Evolutionary conservation across 192 early-diverging fungal genomes (phyloP).

Genomic region (Linnemannia schmuckeri): DNA sequence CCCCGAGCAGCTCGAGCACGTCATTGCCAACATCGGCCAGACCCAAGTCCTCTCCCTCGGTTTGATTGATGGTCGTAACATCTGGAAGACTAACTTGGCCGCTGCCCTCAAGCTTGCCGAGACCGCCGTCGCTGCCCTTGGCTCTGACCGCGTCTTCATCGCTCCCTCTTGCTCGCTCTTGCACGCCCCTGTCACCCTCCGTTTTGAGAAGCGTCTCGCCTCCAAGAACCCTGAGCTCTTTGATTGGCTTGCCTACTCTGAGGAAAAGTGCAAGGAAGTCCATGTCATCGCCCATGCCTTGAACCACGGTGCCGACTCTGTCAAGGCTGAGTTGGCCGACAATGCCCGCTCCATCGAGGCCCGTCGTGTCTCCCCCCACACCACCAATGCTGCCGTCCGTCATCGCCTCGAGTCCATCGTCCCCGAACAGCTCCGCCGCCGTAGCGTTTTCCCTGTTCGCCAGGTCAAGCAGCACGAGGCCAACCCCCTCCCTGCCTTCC

Average conservation of each 20-base stretch:
- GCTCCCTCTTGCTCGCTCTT: slow-evolving; percentile 93
- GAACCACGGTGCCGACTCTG: slow-evolving; percentile 67
- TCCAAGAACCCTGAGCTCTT: slow-evolving; percentile 82
- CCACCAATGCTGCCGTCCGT: slow-evolving; percentile 87
- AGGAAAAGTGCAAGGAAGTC: slow-evolving; percentile 93
- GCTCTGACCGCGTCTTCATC: slow-evolving; percentile 83
- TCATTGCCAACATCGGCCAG: slow-evolving; percentile 70
- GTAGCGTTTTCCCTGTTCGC: slow-evolving; percentile 80
- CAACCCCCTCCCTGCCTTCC: slow-evolving; percentile 90
- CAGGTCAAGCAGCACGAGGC: slow-evolving; percentile 77
- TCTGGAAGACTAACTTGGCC: slow-evolving; percentile 94
- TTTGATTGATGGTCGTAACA: slow-evolving; percentile 96
- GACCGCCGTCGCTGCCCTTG: slow-evolving; percentile 76
- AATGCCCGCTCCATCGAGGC: slow-evolving; percentile 79
- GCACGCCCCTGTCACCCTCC: slow-evolving; percentile 92
- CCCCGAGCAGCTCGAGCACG: slow-evolving; percentile 81
- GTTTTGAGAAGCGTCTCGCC: slow-evolving; percentile 77
- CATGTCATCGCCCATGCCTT: slow-evolving; percentile 72
- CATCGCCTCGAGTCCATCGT: slow-evolving; percentile 75
- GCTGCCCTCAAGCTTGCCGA: slow-evolving; percentile 76
- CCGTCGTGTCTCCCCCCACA: slow-evolving; percentile 83
- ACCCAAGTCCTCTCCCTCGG: slow-evolving; percentile 90
- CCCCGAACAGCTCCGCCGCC: slow-evolving; percentile 80
- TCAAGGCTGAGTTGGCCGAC: slow-evolving; percentile 74
- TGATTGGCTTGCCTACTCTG: slow-evolving; percentile 95